Evolutionary conservation across 306 rosid genomes (phyloP).

Genomic region (Begonia peltatifolia): DNA sequence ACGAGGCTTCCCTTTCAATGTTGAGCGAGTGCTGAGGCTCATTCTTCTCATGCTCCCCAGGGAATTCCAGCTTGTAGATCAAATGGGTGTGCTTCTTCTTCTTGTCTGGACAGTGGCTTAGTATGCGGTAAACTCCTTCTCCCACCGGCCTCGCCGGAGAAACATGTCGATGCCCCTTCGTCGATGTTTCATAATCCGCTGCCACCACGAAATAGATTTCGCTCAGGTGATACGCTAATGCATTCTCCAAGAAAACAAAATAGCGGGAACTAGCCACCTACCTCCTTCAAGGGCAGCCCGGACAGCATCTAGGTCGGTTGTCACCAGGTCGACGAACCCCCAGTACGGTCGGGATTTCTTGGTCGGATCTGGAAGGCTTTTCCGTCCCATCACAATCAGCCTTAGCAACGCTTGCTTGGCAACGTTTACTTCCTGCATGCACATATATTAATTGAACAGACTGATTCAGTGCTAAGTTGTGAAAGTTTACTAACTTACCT

Average conservation of each 20-base stretch:
- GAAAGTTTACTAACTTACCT: constrained; percentile 11
- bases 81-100: constrained; percentile 34
- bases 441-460: no score
- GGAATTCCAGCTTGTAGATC: constrained; percentile 49
- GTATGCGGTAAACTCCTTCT: constrained; percentile 43
- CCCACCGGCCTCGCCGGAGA: constrained; percentile 32
- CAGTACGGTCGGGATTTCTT: constrained; percentile 29
- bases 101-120: constrained; percentile 21
- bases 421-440: constrained; percentile 24
- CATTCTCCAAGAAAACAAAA: no score
- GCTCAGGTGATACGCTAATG: no score
- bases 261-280: neutral
- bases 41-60: constrained; percentile 12
- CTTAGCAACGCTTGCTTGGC: constrained; percentile 38
- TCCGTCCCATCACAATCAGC: constrained; percentile 41
- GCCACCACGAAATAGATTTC: neutral
- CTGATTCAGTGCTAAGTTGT: neutral
- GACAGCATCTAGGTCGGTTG: constrained; percentile 23
- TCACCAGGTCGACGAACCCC: constrained; percentile 49
- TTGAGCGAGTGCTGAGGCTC: constrained; percentile 39
- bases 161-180: constrained; percentile 23
- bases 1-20: constrained; percentile 35
- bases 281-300: constrained; percentile 40
- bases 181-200: constrained; percentile 38
- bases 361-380: constrained; percentile 38